A percentile compares a stretch with the other conserved stretches of the same genome.
These are phyloP conservation scores for Coemansia sp. DNA, from an alignment of 192 early-diverging fungal genomes.

Conservation along the genomic window DNA sequence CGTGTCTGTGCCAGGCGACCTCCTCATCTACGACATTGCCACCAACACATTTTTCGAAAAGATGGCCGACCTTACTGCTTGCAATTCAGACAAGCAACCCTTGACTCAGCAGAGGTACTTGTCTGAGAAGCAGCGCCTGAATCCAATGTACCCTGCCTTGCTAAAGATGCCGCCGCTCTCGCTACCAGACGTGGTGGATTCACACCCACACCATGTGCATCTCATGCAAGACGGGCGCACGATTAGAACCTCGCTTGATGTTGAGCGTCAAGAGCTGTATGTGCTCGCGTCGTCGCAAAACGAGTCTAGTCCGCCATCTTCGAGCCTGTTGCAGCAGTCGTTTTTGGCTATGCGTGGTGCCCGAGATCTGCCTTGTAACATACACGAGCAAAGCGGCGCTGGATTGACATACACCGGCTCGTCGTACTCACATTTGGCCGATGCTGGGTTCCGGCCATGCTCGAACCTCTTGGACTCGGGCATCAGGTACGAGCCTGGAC, in stretches of 20 bases:
- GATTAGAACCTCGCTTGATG: constrained; percentile 74
- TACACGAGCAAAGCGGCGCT: constrained; percentile 5
- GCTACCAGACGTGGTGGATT: constrained; percentile 16
- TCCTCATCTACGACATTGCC: constrained; percentile 82
- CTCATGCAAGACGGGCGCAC: constrained; percentile 49
- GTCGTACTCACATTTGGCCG: constrained; percentile 15
- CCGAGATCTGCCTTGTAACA: constrained; percentile 9
- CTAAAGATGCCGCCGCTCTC: constrained; percentile 3
- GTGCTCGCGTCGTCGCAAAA: constrained; percentile 59
- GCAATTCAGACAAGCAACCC: constrained; percentile 15
- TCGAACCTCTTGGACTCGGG: constrained; percentile 35
- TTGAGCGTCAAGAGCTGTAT: constrained; percentile 76
- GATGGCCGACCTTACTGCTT: constrained; percentile 24
- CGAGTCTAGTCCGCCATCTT: constrained; percentile 15
- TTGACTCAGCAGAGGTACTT: constrained; percentile 45
- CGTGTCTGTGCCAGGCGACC: constrained; percentile 75
- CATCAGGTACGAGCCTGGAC: constrained; percentile 13
- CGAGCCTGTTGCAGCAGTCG: constrained; percentile 18
- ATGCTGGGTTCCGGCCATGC: constrained; percentile 31
- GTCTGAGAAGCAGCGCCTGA: constrained; percentile 30
- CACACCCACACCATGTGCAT: constrained; percentile 38
- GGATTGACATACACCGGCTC: constrained; percentile 11
- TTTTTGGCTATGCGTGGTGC: constrained; percentile 19
- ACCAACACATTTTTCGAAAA: constrained; percentile 73
- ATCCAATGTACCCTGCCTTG: constrained; percentile 9